Conservation (phyloP, 2,329 filamentous ascomycete genomes). For the Bipolaris zeicola region DNA sequence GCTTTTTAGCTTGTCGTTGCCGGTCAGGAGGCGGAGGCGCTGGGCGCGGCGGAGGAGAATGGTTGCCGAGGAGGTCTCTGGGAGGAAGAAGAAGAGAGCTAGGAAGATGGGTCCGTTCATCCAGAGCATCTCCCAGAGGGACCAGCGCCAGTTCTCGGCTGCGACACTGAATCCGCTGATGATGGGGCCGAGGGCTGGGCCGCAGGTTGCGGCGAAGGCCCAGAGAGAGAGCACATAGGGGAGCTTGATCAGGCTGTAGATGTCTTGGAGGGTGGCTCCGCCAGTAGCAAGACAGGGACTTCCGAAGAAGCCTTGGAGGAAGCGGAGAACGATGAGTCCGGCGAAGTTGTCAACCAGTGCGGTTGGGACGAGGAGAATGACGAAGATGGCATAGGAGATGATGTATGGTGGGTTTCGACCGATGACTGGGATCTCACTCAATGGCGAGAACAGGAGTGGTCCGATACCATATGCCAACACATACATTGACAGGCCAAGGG, state of each 20-base stretch:
- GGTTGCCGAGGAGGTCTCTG: slow-evolving; percentile 83
- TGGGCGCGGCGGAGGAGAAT: slow-evolving; percentile 74
- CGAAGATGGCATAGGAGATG: slow-evolving; percentile 70
- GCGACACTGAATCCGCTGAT: slow-evolving; percentile 77
- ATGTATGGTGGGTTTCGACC: slow-evolving; percentile 73
- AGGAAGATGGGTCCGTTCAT: slow-evolving; percentile 72
- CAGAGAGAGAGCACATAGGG: slow-evolving; percentile 53
- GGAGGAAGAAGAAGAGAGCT: slow-evolving; percentile 81
- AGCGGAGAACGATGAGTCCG: slow-evolving; percentile 63
- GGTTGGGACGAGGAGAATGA: slow-evolving; percentile 68
- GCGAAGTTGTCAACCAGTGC: slow-evolving; percentile 67
- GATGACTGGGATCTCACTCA: slow-evolving; percentile 69
- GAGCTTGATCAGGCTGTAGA: slow-evolving; percentile 52
- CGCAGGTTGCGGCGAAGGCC: slow-evolving; percentile 56
- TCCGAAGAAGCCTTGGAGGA: slow-evolving; percentile 50
- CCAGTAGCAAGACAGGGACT: slow-evolving; percentile 48
- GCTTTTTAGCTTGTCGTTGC: slow-evolving; percentile 69
- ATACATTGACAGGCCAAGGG: slow-evolving; percentile 66
- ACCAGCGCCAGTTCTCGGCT: slow-evolving; percentile 76
- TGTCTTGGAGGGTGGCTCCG: slow-evolving; percentile 46
- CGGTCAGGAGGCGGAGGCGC: slow-evolving; percentile 72
- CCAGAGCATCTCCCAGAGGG: slow-evolving; percentile 87
- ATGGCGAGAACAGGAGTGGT: slow-evolving; percentile 68
- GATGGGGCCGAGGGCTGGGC: slow-evolving; percentile 68
- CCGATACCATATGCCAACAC: slow-evolving; percentile 67